Evolutionary conservation across 2,329 filamentous ascomycete species (phyloP).

Genomic region (Scytalidium sp.): DNA sequence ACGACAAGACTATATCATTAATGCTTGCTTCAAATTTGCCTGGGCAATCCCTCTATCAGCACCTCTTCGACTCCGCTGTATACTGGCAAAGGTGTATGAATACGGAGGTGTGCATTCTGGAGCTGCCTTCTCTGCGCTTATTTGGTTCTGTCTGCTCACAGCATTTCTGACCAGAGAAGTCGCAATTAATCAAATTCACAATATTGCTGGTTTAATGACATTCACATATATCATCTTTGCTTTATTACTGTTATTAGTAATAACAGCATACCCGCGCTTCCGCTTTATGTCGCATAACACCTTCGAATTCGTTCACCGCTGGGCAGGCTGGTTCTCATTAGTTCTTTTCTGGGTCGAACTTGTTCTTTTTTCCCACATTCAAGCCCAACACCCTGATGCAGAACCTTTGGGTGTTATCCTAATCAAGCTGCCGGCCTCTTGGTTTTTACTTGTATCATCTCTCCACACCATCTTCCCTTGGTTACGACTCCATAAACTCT

Average conservation of each 20-base stretch:
- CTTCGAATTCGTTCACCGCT: constrained; percentile 56
- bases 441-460: constrained; percentile 52
- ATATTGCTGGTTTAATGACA: too few species aligned
- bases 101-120: constrained; percentile 49
- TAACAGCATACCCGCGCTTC: constrained; percentile 48
- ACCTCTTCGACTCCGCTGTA: constrained; percentile 43
- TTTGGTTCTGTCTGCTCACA: constrained; percentile 41
- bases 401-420: constrained; percentile 13
- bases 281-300: constrained; percentile 49
- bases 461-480: constrained; percentile 54
- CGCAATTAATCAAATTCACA: constrained; percentile 10
- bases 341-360: constrained; percentile 48
- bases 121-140: constrained; percentile 40
- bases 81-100: constrained; percentile 46
- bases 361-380: constrained; percentile 31
- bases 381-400: constrained; percentile 9
- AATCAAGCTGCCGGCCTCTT: constrained; percentile 44
- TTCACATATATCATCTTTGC: constrained; percentile 30
- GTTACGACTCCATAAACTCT: constrained; percentile 52
- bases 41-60: constrained; percentile 42
- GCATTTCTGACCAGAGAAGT: constrained; percentile 1
- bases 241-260: constrained; percentile 44
- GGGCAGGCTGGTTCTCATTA: constrained; percentile 51
- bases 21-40: constrained; percentile 43
- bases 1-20: constrained; percentile 52